Evolutionary conservation across 2,329 filamentous ascomycete genomes (phyloP).

Genomic region (Bipolaris gigantea): DNA sequence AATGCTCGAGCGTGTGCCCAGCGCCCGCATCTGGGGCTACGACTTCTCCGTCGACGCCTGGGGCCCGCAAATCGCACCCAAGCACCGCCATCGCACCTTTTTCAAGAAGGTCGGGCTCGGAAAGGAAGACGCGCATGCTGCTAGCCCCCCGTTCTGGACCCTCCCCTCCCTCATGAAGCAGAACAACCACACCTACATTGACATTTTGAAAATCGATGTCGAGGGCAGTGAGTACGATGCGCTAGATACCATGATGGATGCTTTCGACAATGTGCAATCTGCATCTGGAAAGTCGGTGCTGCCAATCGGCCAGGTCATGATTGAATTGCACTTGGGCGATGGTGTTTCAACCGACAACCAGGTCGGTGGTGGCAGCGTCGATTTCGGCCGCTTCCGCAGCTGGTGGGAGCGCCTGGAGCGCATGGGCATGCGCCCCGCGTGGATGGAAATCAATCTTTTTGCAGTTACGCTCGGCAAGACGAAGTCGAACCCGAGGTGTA

Average conservation of each 20-base stretch:
- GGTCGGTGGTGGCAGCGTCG: conserved; percentile 20
- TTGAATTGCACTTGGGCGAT: conserved; percentile 37
- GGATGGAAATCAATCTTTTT: conserved; percentile 41
- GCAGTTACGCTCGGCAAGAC: conserved; percentile 30
- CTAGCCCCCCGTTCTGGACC: conserved; percentile 32
- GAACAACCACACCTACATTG: conserved; percentile 41
- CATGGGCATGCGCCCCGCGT: conserved; percentile 41
- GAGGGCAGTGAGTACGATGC: conserved; percentile 39
- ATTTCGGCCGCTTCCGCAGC: conserved; percentile 32
- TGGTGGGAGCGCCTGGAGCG: conserved; percentile 41
- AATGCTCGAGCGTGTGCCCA: conserved; percentile 38
- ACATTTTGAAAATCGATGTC: conserved; percentile 41
- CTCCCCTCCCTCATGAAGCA: conserved; percentile 34
- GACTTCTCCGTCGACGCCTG: conserved; percentile 38
- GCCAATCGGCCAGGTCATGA: conserved; percentile 41
- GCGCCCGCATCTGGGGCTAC: conserved; percentile 38
- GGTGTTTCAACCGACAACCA: conserved; percentile 12
- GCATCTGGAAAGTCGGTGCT: conserved; percentile 26
- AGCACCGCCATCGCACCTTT: conserved; percentile 28
- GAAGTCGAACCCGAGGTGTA: conserved; percentile 37
- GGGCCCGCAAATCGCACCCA: conserved; percentile 33
- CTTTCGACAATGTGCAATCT: conserved; percentile 24
- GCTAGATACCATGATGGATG: conserved; percentile 37
- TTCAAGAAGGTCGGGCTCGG: conserved; percentile 38
- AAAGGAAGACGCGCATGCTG: conserved; percentile 27